Evolutionary conservation across 805 yeast species (phyloP).

Genomic region (Pichia nakasei): DNA sequence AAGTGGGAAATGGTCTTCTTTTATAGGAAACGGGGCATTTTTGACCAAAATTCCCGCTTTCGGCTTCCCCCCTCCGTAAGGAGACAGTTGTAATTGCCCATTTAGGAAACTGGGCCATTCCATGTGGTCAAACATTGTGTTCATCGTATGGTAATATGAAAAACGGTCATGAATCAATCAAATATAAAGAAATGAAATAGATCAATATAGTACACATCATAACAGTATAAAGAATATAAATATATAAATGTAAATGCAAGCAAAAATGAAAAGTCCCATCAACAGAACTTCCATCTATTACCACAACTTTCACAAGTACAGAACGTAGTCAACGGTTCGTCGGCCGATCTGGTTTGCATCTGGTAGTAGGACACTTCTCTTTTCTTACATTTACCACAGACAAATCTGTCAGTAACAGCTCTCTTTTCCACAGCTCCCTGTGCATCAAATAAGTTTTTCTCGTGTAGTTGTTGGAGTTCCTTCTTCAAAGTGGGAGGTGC

Average conservation of each 20-base stretch:
- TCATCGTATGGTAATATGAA: too few relatives aligned
- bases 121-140: too few relatives aligned
- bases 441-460: conserved; percentile 88
- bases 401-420: conserved; percentile 92
- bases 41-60: too few relatives aligned
- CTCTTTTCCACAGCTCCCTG: conserved; percentile 96
- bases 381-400: conserved; percentile 96
- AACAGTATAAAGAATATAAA: too few relatives aligned
- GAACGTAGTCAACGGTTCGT: conserved; percentile 96
- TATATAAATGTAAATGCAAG: neutral
- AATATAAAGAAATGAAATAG: too few relatives aligned
- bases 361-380: conserved; percentile 96
- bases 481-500: conserved; percentile 87
- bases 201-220: too few relatives aligned
- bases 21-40: too few relatives aligned
- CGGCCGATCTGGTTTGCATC: conserved; percentile 97
- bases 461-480: conserved; percentile 77
- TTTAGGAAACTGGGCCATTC: too few relatives aligned
- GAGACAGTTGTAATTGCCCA: too few relatives aligned
- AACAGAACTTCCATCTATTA: conserved; percentile 95
- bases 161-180: too few relatives aligned
- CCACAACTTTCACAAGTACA: conserved; percentile 98
- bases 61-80: too few relatives aligned
- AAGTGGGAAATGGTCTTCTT: too few relatives aligned
- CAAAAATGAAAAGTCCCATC: conserved; percentile 3